Evolutionary conservation across 2,329 filamentous ascomycete species (phyloP), one percentile per base, ranked within the genome.

Genomic region (Trichoderma sp.): DNA sequence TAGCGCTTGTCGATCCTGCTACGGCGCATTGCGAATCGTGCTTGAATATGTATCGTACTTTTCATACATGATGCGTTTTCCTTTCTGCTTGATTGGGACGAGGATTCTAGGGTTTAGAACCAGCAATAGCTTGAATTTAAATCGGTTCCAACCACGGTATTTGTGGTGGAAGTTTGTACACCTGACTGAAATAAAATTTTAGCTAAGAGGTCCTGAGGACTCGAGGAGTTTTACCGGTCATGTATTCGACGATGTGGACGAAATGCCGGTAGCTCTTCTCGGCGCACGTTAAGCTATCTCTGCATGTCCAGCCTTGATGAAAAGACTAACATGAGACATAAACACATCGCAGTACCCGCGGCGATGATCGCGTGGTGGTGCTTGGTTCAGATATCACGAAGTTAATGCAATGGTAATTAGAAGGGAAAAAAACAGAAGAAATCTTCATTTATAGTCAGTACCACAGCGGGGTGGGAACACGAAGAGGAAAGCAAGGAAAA

Each of bases 141-240:
- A 24, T 52, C 56, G 55, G 29, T 55, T 52, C 40, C 27, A 11
- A 57, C 31, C 55, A 57, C 29, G 59, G 53, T 49, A 43, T 67
- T 16, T 37, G 27, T 21, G 24, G 57, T 61, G 31, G 31, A 35
- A 40, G 14, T 16, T 60, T 47, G 43, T 68, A 43, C 57, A 72
- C 37, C 65, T 68, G 55, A 56, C 21, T 35, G 58, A 33, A 33
- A 62, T 37, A 56, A 19, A 16, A 21, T 72, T 43, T 74, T 73
- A 73, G 73, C 69, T 70, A 70, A 67, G 14, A 33, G 65, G 55
- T 62, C 58, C 59, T 53, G 24, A 72, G 33, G 35, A 63, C 49
- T 66, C 68, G 27, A 58, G 59, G 55, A 68, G 67, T 65, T 65
- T 69, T 70, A 72, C 71, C 66, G 63, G 70, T 24, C 71, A 71